Percentiles rank a stretch among this genome's conserved stretches.
Evolutionary conservation across 306 rosid species (phyloP).

Genomic region (Inga laurina): DNA sequence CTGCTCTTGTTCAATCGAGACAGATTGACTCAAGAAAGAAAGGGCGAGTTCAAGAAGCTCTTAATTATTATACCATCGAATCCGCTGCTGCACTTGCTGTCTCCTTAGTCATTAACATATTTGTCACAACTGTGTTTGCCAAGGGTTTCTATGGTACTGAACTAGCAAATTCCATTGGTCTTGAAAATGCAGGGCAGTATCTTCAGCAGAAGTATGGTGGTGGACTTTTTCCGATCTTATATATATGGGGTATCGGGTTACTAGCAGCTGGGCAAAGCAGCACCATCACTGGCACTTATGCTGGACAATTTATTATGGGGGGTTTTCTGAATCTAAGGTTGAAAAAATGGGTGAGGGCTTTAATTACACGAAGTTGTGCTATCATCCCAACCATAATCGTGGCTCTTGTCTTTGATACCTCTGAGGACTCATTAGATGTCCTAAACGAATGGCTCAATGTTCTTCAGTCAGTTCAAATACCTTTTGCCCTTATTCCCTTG

Average conservation of each 20-base stretch:
- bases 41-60: slow-evolving; percentile 88
- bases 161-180: slow-evolving; percentile 69
- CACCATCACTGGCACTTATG: slow-evolving; percentile 95
- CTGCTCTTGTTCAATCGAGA: slow-evolving; percentile 95
- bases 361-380: slow-evolving; percentile 90
- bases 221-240: slow-evolving; percentile 77
- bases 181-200: slow-evolving; percentile 86
- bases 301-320: slow-evolving; percentile 98
- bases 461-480: slow-evolving; percentile 95
- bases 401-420: slow-evolving; percentile 77
- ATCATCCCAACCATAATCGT: slow-evolving; percentile 91
- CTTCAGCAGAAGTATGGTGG: slow-evolving; percentile 92
- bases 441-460: slow-evolving; percentile 95
- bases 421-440: slow-evolving; percentile 65
- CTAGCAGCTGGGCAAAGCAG: slow-evolving; percentile 98
- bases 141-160: slow-evolving; percentile 85
- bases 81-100: slow-evolving; percentile 71
- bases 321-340: slow-evolving; percentile 83
- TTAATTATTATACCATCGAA: slow-evolving; percentile 83
- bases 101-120: slow-evolving; percentile 78
- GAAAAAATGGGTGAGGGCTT: slow-evolving; percentile 91
- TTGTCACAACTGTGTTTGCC: slow-evolving; percentile 92
- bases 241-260: slow-evolving; percentile 93
- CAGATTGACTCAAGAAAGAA: slow-evolving; percentile 64
- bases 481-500: slow-evolving; percentile 95